Evolutionary conservation across 2,329 filamentous ascomycete species (phyloP), one percentile per base, ranked within the genome.

Genomic region (Penicillium glabrum): DNA sequence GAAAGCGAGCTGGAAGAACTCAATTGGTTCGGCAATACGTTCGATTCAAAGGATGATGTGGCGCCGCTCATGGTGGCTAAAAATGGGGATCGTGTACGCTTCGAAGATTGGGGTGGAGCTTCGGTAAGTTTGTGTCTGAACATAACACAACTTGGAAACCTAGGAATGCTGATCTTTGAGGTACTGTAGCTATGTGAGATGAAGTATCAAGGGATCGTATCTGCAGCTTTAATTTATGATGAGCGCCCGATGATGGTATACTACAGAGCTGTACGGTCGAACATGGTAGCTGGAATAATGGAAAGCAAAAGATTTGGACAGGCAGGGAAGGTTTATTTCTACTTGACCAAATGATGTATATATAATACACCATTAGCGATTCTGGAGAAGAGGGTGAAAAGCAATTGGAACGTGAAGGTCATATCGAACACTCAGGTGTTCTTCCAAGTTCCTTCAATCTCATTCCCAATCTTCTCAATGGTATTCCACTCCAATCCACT

Each of bases 401-500:
- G 14, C 31, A 14, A 33, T 33, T 1, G 6, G 16, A 16, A 33
- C 5, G 14, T 2, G 7, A 7, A 14, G 14, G 5, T 16, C 29
- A 5, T 16, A 14, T 39, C 19, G 35, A 19, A 37, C n/a, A 9
- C 35, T 47, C 13, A 35, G 5, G n/a, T 48, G 7, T 45, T 11
- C 43, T 51, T 45, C 64, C 64, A 66, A 48, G 63, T 66, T 26
- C 23, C 39, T 27, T 35, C 45, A 41, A 65, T 43, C 13, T 66
- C 60, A 54, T 54, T 39, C 65, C 67, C 70, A 45, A 72, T 71
- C 45, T 46, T 51, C 54, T 64, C 57, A 35, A 76, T 68, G 13
- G 57, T 58, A 41, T 70, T 45, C 78, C 78, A 80, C 1, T 67
- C 60, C 50, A 82, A 60, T 2, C 54, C 43, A 10, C 69, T 68